Percentiles rank a stretch among this genome's conserved stretches.
Evolutionary conservation across 2,329 filamentous ascomycete genomes (phyloP).

Genomic region (Botrytis fabae): DNA sequence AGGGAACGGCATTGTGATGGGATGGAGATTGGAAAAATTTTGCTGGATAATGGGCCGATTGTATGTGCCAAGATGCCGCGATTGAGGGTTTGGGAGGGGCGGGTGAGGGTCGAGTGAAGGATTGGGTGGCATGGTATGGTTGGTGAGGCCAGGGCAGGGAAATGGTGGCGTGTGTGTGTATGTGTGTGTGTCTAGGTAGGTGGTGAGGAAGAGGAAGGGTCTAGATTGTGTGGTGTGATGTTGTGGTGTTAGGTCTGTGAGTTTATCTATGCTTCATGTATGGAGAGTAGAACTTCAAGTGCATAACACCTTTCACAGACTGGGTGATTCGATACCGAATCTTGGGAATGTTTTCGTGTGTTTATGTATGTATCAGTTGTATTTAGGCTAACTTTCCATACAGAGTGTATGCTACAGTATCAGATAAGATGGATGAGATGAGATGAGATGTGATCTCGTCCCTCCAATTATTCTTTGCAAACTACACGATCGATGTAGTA

Average conservation of each 20-base stretch:
- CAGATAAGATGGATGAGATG: not conserved
- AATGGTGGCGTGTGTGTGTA: not conserved
- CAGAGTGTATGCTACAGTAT: not conserved
- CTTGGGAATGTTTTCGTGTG: not conserved
- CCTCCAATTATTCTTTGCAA: not conserved
- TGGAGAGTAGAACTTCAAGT: not conserved
- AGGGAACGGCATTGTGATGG: not conserved
- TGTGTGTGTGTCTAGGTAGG: not conserved
- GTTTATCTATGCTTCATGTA: not conserved
- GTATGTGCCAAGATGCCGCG: not conserved
- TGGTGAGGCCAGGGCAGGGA: too few relatives aligned
- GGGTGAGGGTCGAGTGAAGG: not conserved
- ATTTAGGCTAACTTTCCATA: not conserved
- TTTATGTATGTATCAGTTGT: too few relatives aligned
- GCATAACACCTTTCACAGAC: not conserved
- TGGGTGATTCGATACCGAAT: not conserved
- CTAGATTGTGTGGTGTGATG: not conserved
- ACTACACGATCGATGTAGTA: too few relatives aligned
- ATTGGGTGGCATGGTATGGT: too few relatives aligned
- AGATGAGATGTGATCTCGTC: not conserved
- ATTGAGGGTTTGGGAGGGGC: not conserved
- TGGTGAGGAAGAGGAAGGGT: not conserved
- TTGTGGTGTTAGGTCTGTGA: not conserved
- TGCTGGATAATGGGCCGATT: not conserved
- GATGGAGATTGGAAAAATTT: not conserved